Percentiles rank a stretch among this genome's conserved stretches.
These are phyloP conservation scores for Cylindrotheca closterium DNA, from an alignment of 108 stramenopile species.

Conservation along the genomic window DNA sequence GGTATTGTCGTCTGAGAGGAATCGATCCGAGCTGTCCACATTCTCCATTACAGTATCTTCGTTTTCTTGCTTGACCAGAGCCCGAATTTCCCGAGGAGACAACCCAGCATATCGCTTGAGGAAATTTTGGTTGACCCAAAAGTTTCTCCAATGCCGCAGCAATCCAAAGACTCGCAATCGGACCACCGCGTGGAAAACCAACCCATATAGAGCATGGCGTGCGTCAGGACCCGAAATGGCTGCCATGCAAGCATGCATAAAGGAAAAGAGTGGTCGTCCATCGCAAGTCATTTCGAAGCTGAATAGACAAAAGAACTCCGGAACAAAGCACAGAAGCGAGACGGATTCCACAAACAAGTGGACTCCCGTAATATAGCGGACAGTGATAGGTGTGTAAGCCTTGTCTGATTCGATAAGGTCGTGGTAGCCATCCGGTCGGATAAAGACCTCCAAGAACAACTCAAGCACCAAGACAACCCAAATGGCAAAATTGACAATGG, in stretches of 20 bases:
- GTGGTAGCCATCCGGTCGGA: conserved; percentile 65
- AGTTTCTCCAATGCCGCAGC: conserved; percentile 77
- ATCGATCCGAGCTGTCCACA: neutral
- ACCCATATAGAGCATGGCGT: conserved; percentile 44
- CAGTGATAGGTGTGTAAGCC: conserved; percentile 67
- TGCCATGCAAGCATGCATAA: conserved; percentile 19
- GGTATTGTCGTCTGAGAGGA: neutral
- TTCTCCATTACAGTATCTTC: neutral
- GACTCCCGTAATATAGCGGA: conserved; percentile 65
- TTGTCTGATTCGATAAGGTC: conserved; percentile 64
- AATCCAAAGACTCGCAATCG: conserved; percentile 78
- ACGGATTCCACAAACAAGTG: conserved; percentile 69
- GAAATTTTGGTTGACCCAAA: conserved; percentile 48
- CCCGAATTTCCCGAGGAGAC: neutral
- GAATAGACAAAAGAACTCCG: conserved; percentile 73
- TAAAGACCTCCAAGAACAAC: conserved; percentile 70
- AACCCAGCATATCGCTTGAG: neutral
- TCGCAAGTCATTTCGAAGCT: conserved; percentile 20
- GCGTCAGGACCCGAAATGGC: conserved; percentile 33
- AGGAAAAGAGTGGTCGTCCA: conserved; percentile 27
- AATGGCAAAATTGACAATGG: conserved; percentile 58
- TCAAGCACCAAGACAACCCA: conserved; percentile 74
- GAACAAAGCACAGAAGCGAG: conserved; percentile 62
- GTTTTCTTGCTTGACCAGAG: too few relatives aligned
- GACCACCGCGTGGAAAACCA: conserved; percentile 48